A percentile compares a stretch with the other conserved stretches of the same genome.
Evolutionary conservation across 306 rosid species (phyloP).

Genomic region (Cucurbita argyrosperma): DNA sequence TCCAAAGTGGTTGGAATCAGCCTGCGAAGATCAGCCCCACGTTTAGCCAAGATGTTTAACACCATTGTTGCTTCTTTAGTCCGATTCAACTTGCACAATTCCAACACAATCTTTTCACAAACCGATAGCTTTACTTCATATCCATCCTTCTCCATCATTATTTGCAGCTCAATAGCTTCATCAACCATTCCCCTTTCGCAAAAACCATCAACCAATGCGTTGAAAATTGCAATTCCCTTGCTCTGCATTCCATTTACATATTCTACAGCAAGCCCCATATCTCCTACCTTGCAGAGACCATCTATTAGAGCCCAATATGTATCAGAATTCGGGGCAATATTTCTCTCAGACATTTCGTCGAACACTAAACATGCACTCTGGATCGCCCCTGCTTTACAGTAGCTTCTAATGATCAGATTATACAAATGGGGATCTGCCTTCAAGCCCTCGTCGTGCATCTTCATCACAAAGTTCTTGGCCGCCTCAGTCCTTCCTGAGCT

Average conservation of each 20-base stretch:
- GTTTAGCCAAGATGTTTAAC: slow-evolving; percentile 5
- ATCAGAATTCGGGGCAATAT: not conserved
- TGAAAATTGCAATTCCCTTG: not conserved
- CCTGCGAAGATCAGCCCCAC: slow-evolving; percentile 6
- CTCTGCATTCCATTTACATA: slow-evolving; percentile 12
- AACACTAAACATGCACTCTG: slow-evolving; percentile 1
- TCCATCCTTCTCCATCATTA: slow-evolving; percentile 9
- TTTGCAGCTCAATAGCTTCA: slow-evolving; percentile 15
- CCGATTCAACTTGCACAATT: slow-evolving; percentile 11
- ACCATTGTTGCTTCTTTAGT: slow-evolving; percentile 8
- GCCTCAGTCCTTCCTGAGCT: slow-evolving; percentile 5
- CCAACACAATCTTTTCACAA: slow-evolving; percentile 2
- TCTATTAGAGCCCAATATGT: slow-evolving; percentile 7
- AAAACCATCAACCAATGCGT: slow-evolving; percentile 9
- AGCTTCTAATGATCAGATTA: slow-evolving; percentile 11
- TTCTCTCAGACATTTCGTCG: slow-evolving; percentile 17
- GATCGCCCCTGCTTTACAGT: slow-evolving; percentile 3
- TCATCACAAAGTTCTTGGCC: slow-evolving; percentile 11
- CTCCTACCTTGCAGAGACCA: slow-evolving; percentile 16
- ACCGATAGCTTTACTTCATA: not conserved
- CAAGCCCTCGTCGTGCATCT: slow-evolving; percentile 20
- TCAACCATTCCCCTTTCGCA: slow-evolving; percentile 7
- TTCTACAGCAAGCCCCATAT: slow-evolving; percentile 11
- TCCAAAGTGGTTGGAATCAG: not conserved
- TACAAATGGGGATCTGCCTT: slow-evolving; percentile 8